phyloP scores from a whole-genome alignment of 257 asterid species.

The Solanum lycopersicoides region DNA sequence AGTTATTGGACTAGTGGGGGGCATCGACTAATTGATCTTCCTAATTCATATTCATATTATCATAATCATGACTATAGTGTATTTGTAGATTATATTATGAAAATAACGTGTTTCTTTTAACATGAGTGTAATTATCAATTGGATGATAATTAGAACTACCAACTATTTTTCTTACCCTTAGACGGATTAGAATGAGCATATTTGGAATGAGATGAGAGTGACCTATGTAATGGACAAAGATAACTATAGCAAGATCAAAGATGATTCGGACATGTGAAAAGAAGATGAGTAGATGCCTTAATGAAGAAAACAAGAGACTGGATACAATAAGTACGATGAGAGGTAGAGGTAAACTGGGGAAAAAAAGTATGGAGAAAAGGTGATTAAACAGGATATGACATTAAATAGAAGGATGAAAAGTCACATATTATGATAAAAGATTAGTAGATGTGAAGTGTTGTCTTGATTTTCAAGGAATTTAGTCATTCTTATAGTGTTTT shows the following conservation, averaged over 20 bases:
- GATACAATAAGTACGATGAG: accelerated
- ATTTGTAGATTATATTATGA: neutral
- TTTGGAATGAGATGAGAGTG: accelerated
- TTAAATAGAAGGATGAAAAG: neutral
- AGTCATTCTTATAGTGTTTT: neutral
- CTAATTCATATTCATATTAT: neutral
- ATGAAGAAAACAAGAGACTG: accelerated
- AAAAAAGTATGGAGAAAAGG: too few species aligned
- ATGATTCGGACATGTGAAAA: neutral
- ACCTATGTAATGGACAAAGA: accelerated
- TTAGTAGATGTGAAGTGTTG: too few species aligned
- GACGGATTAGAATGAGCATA: neutral
- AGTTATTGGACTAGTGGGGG: neutral
- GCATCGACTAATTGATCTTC: neutral
- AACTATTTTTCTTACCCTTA: accelerated
- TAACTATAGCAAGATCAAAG: accelerated
- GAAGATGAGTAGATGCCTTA: neutral
- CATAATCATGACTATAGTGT: neutral
- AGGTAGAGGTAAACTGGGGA: accelerated
- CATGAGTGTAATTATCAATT: neutral
- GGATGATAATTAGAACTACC: neutral
- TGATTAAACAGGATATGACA: neutral
- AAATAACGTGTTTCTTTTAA: too few species aligned
- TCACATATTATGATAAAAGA: neutral
- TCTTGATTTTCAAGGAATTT: neutral